phyloP scores from a whole-genome alignment of 2,329 filamentous ascomycete genomes.

The Phialophora verrucosa region DNA sequence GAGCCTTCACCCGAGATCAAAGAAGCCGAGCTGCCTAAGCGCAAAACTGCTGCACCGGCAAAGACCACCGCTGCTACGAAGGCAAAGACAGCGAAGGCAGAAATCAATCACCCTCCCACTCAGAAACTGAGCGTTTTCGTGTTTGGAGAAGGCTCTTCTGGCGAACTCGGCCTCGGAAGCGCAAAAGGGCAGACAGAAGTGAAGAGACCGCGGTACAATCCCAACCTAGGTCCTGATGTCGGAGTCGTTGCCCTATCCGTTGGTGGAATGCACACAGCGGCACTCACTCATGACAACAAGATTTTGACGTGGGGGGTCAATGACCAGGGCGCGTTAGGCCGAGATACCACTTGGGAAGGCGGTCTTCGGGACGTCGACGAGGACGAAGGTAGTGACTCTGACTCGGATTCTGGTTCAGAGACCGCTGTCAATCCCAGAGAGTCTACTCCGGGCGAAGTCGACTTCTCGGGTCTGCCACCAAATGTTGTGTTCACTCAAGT shows the following conservation, averaged over 20 bases:
- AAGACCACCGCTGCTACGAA: constrained; percentile 28
- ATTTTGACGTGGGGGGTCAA: constrained; percentile 91
- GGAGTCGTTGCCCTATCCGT: constrained; percentile 62
- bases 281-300: constrained; percentile 76
- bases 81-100: constrained; percentile 31
- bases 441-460: constrained; percentile 68
- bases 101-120: constrained; percentile 70
- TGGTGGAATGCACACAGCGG: constrained; percentile 77
- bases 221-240: constrained; percentile 60
- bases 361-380: constrained; percentile 43
- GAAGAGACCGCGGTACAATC: constrained; percentile 72
- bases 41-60: constrained; percentile 10
- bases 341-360: constrained; percentile 66
- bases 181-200: constrained; percentile 68
- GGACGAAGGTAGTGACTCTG: constrained; percentile 47
- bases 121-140: constrained; percentile 72
- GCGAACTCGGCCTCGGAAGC: constrained; percentile 78
- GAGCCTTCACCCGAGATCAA: constrained; percentile 4
- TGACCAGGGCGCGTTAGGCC: constrained; percentile 77
- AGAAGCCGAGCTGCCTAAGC: constrained; percentile 16
- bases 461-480: constrained; percentile 59
- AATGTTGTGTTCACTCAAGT: constrained; percentile 70
- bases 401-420: constrained; percentile 54
- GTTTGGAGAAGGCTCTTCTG: constrained; percentile 75
- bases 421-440: constrained; percentile 74